A percentile compares a stretch with the other conserved stretches of the same genome.
Conservation (phyloP, 1,284 basidiomycete genomes). For the Leccinum subrobustum region DNA sequence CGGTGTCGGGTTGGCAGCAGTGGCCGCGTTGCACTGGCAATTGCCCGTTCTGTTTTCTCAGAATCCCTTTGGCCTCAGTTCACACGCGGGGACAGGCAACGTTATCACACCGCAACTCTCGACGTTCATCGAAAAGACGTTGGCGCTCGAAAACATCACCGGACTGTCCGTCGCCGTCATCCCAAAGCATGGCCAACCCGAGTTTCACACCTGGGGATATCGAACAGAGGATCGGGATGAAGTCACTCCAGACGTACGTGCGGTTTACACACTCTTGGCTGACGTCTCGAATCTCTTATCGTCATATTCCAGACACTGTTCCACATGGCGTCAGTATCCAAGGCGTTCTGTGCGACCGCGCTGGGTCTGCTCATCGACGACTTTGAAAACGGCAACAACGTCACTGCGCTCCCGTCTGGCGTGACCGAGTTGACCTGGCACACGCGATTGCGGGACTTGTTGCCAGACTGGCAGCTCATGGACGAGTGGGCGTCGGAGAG, state of each 20-base stretch:
- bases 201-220: slow-evolving; percentile 27
- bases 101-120: slow-evolving; percentile 21
- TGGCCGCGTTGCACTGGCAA: slow-evolving; percentile 3
- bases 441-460: slow-evolving; percentile 36
- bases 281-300: neutral
- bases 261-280: neutral
- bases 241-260: slow-evolving; percentile 21
- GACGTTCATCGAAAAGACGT: slow-evolving; percentile 17
- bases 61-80: neutral
- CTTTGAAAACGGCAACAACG: slow-evolving; percentile 35
- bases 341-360: slow-evolving; percentile 40
- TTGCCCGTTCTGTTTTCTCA: slow-evolving; percentile 5
- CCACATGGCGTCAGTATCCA: slow-evolving; percentile 37
- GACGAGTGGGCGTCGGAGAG: slow-evolving; percentile 37
- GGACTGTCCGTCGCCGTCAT: slow-evolving; percentile 27
- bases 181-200: slow-evolving; percentile 15
- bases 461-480: slow-evolving; percentile 37
- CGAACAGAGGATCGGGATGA: slow-evolving; percentile 23
- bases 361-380: slow-evolving; percentile 43
- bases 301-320: slow-evolving; percentile 36
- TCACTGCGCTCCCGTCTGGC: slow-evolving; percentile 35
- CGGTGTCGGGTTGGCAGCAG: slow-evolving; percentile 10
- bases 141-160: slow-evolving; percentile 21
- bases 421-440: slow-evolving; percentile 36
- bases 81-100: neutral